phyloP scores from a whole-genome alignment of 768 basidiomycete genomes.

The Mycena rosella region DNA sequence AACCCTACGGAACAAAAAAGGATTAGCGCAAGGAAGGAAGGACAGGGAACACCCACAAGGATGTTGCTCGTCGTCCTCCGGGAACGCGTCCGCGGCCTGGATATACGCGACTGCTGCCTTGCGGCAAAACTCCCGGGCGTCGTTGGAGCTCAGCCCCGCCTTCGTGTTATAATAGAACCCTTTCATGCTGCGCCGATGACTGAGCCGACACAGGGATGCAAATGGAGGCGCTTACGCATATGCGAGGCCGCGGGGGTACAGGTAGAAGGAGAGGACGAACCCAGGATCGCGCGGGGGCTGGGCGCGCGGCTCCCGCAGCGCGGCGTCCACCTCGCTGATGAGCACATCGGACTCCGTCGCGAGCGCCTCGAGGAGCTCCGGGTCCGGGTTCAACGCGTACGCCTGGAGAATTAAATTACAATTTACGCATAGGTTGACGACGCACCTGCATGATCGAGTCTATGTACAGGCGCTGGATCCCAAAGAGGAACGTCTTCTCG shows the following conservation, averaged over 20 bases:
- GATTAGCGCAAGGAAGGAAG: too few species aligned
- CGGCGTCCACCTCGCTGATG: conserved; percentile 28
- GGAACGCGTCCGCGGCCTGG: conserved; percentile 32
- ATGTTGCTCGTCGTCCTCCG: conserved; percentile 38
- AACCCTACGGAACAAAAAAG: too few species aligned
- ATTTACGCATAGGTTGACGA: too few species aligned
- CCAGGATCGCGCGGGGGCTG: conserved; percentile 24
- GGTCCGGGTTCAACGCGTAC: not conserved
- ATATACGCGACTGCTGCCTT: conserved; percentile 31
- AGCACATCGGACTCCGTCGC: conserved; percentile 30
- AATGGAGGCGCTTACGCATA: conserved; percentile 38
- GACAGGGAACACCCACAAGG: conserved; percentile 22
- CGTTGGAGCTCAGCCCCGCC: not conserved
- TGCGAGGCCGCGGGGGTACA: conserved; percentile 34
- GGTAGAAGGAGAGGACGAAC: conserved; percentile 31
- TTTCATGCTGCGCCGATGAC: conserved; percentile 23
- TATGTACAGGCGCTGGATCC: conserved; percentile 30
- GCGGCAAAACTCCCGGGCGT: not conserved
- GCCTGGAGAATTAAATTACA: not conserved
- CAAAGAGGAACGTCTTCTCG: conserved; percentile 33
- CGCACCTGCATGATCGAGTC: conserved; percentile 37
- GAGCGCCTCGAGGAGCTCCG: conserved; percentile 20
- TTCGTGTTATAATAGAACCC: conserved; percentile 30
- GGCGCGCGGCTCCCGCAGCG: conserved; percentile 9
- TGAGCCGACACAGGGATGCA: not conserved